Conservation (phyloP, 345 rosid genomes). For the Capsella bursapastoris region DNA sequence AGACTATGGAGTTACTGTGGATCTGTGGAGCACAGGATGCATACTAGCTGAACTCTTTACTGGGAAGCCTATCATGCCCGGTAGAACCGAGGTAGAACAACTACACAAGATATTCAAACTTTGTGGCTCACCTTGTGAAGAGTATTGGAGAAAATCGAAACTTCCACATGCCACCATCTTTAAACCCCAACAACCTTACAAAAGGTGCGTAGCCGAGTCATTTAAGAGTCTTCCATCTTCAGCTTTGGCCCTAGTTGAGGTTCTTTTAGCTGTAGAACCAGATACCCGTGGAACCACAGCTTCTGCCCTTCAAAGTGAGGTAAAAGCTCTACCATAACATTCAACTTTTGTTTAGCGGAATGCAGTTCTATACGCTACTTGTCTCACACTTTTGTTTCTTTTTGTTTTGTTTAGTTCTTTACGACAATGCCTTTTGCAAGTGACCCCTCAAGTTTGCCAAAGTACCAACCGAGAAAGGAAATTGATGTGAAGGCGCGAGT, state of each 20-base stretch:
- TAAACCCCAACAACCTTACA: conserved; percentile 70
- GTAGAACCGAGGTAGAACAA: conserved; percentile 82
- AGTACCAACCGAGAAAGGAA: conserved; percentile 69
- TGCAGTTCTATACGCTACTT: not conserved
- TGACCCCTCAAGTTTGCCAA: conserved; percentile 68
- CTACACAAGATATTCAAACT: conserved; percentile 75
- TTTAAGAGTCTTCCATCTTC: conserved; percentile 62
- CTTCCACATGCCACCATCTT: conserved; percentile 66
- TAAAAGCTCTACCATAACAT: conserved; percentile 20
- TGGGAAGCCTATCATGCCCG: conserved; percentile 78
- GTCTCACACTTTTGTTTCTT: conserved; percentile 14
- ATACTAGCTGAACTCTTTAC: conserved; percentile 66
- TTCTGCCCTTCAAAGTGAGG: conserved; percentile 64
- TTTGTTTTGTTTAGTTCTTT: conserved; percentile 52
- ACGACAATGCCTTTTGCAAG: conserved; percentile 62
- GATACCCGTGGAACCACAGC: conserved; percentile 59
- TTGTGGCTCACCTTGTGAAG: conserved; percentile 79
- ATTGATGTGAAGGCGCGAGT: conserved; percentile 56
- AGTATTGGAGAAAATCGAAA: conserved; percentile 67
- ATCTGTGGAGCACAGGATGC: conserved; percentile 74
- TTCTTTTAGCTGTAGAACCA: conserved; percentile 64
- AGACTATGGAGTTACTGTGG: conserved; percentile 64
- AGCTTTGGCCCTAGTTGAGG: conserved; percentile 57
- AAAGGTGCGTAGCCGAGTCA: conserved; percentile 59
- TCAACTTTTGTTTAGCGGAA: not conserved